These are phyloP conservation scores for Ilex asprella DNA, from an alignment of 257 asterid genomes.

Conservation along the genomic window DNA sequence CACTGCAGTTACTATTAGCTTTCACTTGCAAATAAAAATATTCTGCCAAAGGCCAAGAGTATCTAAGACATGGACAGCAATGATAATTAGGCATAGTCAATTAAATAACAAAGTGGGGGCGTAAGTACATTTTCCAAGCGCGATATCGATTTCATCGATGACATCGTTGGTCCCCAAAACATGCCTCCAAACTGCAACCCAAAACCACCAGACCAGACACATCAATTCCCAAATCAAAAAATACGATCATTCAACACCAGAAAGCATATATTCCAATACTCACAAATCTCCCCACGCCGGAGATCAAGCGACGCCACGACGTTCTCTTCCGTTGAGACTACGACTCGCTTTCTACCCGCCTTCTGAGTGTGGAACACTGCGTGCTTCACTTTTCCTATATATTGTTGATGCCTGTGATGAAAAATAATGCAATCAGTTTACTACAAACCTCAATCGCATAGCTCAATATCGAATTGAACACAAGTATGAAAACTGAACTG, in stretches of 20 bases:
- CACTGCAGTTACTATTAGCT: too few species aligned
- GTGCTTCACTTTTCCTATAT: constrained; percentile 92
- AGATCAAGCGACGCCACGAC: constrained; percentile 95
- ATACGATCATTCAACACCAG: background rate
- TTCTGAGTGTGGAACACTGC: constrained; percentile 95
- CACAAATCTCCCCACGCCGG: constrained; percentile 94
- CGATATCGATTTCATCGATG: constrained; percentile 69
- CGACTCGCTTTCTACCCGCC: constrained; percentile 87
- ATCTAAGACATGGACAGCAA: too few species aligned
- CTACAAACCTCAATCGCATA: background rate
- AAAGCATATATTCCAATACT: constrained; percentile 19
- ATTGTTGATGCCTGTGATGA: constrained; percentile 76
- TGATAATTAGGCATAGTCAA: too few species aligned
- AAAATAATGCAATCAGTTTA: constrained; percentile 12
- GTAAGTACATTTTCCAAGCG: constrained; percentile 77
- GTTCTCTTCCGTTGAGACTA: constrained; percentile 91
- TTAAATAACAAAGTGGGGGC: constrained; percentile 1
- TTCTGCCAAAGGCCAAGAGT: too few species aligned
- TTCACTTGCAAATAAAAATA: too few species aligned
- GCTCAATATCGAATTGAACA: background rate
- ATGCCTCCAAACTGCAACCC: constrained; percentile 93
- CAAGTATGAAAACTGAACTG: background rate
- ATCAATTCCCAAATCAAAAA: background rate
- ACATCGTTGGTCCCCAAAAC: constrained; percentile 72
- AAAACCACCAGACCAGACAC: constrained; percentile 5